These are phyloP conservation scores for Cladobotryum mycophilum DNA, from an alignment of 2,329 filamentous ascomycete species.

Conservation along the genomic window DNA sequence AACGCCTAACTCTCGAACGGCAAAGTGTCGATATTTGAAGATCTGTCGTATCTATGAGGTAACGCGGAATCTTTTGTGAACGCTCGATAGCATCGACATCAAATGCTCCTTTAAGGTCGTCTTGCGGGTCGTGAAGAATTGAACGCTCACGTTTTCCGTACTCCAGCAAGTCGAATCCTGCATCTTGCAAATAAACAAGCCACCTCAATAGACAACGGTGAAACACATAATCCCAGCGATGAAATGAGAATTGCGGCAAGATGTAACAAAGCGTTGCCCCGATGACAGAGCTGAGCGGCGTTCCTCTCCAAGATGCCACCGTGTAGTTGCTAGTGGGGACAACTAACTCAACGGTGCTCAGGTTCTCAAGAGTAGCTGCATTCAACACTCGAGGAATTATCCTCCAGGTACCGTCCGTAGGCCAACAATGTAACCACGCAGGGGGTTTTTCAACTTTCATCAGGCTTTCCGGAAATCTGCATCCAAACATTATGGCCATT, in stretches of 20 bases:
- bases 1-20: neutral
- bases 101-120: conserved; percentile 11
- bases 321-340: conserved; percentile 17
- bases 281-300: conserved; percentile 19
- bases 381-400: conserved; percentile 2
- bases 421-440: neutral
- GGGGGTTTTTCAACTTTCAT: conserved; percentile 1
- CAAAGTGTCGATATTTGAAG: neutral
- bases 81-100: conserved; percentile 14
- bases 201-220: conserved; percentile 16
- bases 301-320: conserved; percentile 18
- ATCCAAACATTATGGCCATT: conserved; percentile 15
- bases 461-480: conserved; percentile 14
- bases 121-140: neutral
- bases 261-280: conserved; percentile 23
- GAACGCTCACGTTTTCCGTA: conserved; percentile 18
- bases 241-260: neutral
- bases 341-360: conserved; percentile 15
- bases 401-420: neutral
- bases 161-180: conserved; percentile 16
- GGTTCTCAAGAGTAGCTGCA: neutral
- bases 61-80: conserved; percentile 5
- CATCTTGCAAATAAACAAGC: conserved; percentile 9
- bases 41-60: conserved; percentile 6
- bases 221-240: conserved; percentile 17